Evolutionary conservation across 1,139 yeast species (phyloP), one percentile per base, ranked within the genome.

Genomic region (Yamadazyma atlantica): DNA sequence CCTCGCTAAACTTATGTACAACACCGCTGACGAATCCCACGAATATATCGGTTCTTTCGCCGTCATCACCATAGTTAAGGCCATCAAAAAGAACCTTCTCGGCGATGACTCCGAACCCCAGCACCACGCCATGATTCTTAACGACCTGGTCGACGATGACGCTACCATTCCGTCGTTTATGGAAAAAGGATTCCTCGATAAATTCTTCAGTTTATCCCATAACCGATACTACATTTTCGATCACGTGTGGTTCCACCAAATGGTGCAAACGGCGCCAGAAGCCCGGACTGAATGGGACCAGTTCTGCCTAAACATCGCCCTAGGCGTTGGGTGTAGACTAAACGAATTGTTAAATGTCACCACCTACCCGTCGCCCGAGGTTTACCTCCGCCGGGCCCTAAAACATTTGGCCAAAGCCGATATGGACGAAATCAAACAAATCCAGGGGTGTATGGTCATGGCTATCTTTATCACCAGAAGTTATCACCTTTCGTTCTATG

Each of bases 11-110:
- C 35, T 47, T 4, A 29, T 47, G 17, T 42, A 44, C 32, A 33
- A 41, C 15, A 29, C 35, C 11, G 7, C 33, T 5, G 18, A 33
- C 11, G 51, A 45, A 14, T 35, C 41, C 8, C 32, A 36, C 4
- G 51, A 48, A 26, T 46, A 48, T 34, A 48, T 48, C 14, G 51
- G 51, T 1, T 37, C 44, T 6, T 41, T 48, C 41, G 51, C 51
- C 1, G 49, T 48, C 8, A 48, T 48, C 21, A 34, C 46, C 9
- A 45, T 48, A 11, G 50, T 48, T 6, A 37, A 46, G 26, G 45
- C 48, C 10, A 48, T 48, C 7, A 44, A 38, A 24, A 34, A 29
- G 26, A 38, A 40, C n/a, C 32, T 48, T 2, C 21, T 40, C 8
- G 46, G 44, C 2, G 22, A n/a, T 14, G 40, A 29, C 3, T 30